Conservation (phyloP, 805 yeast genomes). For the Tetrapisispora arboricola region DNA sequence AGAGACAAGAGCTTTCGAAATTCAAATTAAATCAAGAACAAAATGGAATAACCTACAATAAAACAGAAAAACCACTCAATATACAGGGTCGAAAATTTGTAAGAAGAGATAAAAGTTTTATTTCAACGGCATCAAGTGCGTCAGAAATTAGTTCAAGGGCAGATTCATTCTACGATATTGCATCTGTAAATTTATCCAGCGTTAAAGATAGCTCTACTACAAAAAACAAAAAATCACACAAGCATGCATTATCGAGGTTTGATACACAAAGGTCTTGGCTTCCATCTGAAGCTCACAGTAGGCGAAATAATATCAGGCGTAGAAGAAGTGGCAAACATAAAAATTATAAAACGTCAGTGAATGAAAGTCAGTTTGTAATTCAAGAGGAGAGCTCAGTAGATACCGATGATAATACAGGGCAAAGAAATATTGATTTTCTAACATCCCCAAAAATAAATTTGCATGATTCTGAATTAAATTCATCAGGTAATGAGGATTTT, state of each 20-base stretch:
- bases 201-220: conserved; percentile 7
- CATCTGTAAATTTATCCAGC: conserved; percentile 25
- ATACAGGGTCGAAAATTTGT: conserved; percentile 14
- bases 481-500: neutral
- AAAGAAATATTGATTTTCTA: neutral
- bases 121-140: conserved; percentile 31
- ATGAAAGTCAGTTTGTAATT: conserved; percentile 21
- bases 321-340: conserved; percentile 19
- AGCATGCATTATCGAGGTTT: conserved; percentile 17
- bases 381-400: conserved; percentile 24
- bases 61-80: neutral
- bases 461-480: neutral
- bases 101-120: conserved; percentile 28
- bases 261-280: conserved; percentile 14
- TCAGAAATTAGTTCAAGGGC: conserved; percentile 33
- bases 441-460: neutral
- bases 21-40: conserved; percentile 2
- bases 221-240: conserved; percentile 8
- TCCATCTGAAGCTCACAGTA: conserved; percentile 7
- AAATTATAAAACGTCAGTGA: conserved; percentile 10
- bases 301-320: conserved; percentile 9
- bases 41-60: neutral
- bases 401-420: neutral
- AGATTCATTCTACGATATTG: conserved; percentile 33
- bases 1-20: conserved; percentile 7